Evolutionary conservation across 1,284 basidiomycete species (phyloP), one percentile per base, ranked within the genome.

Genomic region (Pascua guehoae): DNA sequence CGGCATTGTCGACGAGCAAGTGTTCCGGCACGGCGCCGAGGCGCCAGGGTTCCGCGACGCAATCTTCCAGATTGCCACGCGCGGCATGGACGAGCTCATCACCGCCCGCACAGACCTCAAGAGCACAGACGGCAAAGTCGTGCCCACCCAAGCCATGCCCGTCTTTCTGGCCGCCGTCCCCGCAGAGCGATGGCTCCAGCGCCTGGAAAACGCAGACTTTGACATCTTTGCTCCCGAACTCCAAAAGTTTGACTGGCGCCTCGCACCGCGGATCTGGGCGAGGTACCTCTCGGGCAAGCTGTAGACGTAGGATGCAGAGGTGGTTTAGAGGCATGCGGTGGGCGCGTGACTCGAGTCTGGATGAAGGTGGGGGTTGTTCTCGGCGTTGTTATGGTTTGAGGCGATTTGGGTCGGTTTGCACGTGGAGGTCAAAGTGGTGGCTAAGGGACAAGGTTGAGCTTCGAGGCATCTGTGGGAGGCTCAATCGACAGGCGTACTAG

Each of bases 31-130:
- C 44, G 88, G 89, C 1, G 81, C 82, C 10, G 74, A 80, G 16
- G 88, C 88, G 4, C 65, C 69, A 11, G 79, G 79, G 0, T 51
- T 80, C 10, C 69, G 68, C 45, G 82, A 84, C 58, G 91, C 91
- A 0, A 87, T 91, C 40, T 96, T 87, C 71, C 88, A 92, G 69
- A 87, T 95, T 71, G 93, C 93, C 15, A 90, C 88, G 11, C 78
- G 89, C 16, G 93, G 91, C 42, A 92, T 95, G 78, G 91, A 95
- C 77, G 88, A 97, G 75, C 75, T 97, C 62, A 81, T 87, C 65
- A 92, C 91, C 3, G 90, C 91, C 2, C 83, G 89, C 45, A 83
- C 85, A 53, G 86, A 88, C 81, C 83, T 94, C 69, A 83, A 84
- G 64, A 81, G 84, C 49, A 81, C 80, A 59, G 83, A 78, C 39